A percentile compares a stretch with the other conserved stretches of the same genome.
phyloP scores from a whole-genome alignment of 2,329 filamentous ascomycete species.

The Cercospora citrullina region DNA sequence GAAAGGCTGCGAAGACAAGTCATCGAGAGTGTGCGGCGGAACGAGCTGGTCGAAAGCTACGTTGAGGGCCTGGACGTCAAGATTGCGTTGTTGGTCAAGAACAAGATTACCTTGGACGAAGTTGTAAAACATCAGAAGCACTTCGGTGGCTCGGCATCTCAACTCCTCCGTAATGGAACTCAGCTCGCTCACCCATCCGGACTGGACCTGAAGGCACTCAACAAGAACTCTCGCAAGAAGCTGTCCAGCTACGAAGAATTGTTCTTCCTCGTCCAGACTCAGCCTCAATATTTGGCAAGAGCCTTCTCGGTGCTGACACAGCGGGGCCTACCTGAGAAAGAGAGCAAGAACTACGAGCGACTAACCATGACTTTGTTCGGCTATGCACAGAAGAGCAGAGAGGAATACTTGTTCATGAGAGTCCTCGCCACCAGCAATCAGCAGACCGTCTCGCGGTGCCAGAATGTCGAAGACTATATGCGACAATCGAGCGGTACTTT shows the following conservation, averaged over 20 bases:
- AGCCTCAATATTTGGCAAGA: conserved; percentile 88
- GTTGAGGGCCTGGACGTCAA: conserved; percentile 99
- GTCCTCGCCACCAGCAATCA: conserved; percentile 77
- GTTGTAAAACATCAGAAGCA: conserved; percentile 96
- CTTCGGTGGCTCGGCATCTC: conserved; percentile 66
- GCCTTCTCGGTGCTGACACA: conserved; percentile 83
- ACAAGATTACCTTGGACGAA: conserved; percentile 98
- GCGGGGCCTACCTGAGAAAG: conserved; percentile 82
- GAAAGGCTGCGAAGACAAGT: conserved; percentile 93
- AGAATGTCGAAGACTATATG: conserved; percentile 76
- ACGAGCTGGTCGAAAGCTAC: conserved; percentile 95
- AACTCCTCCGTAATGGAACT: conserved; percentile 36
- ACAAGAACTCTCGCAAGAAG: conserved; percentile 94
- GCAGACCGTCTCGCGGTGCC: conserved; percentile 77
- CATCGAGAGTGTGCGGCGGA: conserved; percentile 94
- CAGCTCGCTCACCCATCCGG: conserved; percentile 65
- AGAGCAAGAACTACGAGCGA: conserved; percentile 87
- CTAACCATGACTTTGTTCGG: conserved; percentile 96
- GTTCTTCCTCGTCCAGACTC: conserved; percentile 95
- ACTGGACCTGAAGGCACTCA: conserved; percentile 91
- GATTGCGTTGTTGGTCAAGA: conserved; percentile 96
- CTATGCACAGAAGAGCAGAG: conserved; percentile 92
- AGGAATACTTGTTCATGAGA: conserved; percentile 95
- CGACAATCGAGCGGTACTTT: conserved; percentile 77
- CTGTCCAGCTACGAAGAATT: conserved; percentile 95